These are phyloP conservation scores for Neurospora tetrasperma DNA, from an alignment of 495 filamentous ascomycete species.

Conservation along the genomic window DNA sequence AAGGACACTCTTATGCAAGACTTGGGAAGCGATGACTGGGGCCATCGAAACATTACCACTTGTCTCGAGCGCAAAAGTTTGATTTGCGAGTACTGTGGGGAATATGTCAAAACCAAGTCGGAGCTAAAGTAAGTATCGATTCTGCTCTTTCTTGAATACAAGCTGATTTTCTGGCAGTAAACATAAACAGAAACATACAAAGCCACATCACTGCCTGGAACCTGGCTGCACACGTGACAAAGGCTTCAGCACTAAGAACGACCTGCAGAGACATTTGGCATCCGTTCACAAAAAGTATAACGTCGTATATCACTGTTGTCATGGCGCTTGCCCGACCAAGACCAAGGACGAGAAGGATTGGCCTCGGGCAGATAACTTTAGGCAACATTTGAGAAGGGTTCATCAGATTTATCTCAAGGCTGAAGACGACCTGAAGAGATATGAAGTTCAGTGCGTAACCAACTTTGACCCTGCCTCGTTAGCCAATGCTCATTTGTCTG, in stretches of 20 bases:
- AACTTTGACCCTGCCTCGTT: not conserved
- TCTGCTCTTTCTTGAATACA: not conserved
- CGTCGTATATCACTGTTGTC: conserved; percentile 57
- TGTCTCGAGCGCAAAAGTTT: conserved; percentile 10
- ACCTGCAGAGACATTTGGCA: conserved; percentile 62
- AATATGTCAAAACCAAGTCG: conserved; percentile 36
- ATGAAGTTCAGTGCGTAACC: conserved; percentile 43
- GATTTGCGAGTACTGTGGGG: conserved; percentile 26
- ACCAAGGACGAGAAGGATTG: conserved; percentile 63
- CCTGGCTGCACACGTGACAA: conserved; percentile 47
- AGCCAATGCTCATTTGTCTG: not conserved
- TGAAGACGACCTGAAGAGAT: conserved; percentile 39
- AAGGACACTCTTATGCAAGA: not conserved
- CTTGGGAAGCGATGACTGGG: conserved; percentile 1
- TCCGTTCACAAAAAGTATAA: conserved; percentile 52
- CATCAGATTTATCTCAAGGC: conserved; percentile 34
- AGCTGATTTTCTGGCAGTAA: conserved; percentile 46
- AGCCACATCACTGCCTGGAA: conserved; percentile 58
- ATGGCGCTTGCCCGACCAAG: conserved; percentile 40
- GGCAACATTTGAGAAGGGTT: conserved; percentile 71
- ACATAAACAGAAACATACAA: conserved; percentile 67
- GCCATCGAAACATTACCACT: conserved; percentile 1
- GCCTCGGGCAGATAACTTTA: conserved; percentile 88
- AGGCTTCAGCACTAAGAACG: conserved; percentile 77
- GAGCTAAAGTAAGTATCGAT: conserved; percentile 34